Evolutionary conservation across 805 yeast species (phyloP).

Genomic region (Barnettozyma sp.): DNA sequence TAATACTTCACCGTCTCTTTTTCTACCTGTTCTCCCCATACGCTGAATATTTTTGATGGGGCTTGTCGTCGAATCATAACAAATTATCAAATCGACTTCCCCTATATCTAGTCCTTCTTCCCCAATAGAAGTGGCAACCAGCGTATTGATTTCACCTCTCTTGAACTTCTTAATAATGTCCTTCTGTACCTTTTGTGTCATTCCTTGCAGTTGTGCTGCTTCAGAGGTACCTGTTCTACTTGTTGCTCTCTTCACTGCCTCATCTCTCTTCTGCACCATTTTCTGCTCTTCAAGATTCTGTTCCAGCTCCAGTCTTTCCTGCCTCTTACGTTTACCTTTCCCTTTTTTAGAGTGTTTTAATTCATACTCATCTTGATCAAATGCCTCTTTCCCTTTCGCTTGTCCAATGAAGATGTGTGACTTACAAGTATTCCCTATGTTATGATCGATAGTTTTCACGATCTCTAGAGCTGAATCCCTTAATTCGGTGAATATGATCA

Average conservation of each 20-base stretch:
- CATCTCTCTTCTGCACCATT: slow-evolving; percentile 27
- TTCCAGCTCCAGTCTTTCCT: slow-evolving; percentile 29
- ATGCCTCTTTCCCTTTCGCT: slow-evolving; percentile 62
- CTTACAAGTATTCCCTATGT: slow-evolving; percentile 32
- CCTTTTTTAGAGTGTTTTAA: slow-evolving; percentile 40
- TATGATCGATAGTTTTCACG: slow-evolving; percentile 51
- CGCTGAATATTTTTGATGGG: slow-evolving; percentile 92
- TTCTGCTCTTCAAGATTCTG: slow-evolving; percentile 25
- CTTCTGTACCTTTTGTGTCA: slow-evolving; percentile 87
- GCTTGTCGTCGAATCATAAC: slow-evolving; percentile 88
- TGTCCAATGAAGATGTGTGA: slow-evolving; percentile 95
- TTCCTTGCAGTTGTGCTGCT: slow-evolving; percentile 71
- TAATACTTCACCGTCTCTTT: slow-evolving; percentile 78
- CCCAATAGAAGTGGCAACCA: slow-evolving; percentile 95
- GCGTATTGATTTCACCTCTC: slow-evolving; percentile 61
- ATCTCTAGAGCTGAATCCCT: slow-evolving; percentile 90
- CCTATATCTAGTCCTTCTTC: slow-evolving; percentile 99
- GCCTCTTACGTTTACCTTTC: slow-evolving; percentile 32
- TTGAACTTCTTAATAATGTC: slow-evolving; percentile 70
- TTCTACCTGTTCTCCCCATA: slow-evolving; percentile 98
- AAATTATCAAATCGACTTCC: slow-evolving; percentile 89
- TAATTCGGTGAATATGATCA: slow-evolving; percentile 80
- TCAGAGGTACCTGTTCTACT: slow-evolving; percentile 59
- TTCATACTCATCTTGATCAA: slow-evolving; percentile 48
- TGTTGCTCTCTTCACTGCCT: slow-evolving; percentile 28